Conservation (phyloP, 495 filamentous ascomycete genomes). For the Hypomontagnella submonticulosa region DNA sequence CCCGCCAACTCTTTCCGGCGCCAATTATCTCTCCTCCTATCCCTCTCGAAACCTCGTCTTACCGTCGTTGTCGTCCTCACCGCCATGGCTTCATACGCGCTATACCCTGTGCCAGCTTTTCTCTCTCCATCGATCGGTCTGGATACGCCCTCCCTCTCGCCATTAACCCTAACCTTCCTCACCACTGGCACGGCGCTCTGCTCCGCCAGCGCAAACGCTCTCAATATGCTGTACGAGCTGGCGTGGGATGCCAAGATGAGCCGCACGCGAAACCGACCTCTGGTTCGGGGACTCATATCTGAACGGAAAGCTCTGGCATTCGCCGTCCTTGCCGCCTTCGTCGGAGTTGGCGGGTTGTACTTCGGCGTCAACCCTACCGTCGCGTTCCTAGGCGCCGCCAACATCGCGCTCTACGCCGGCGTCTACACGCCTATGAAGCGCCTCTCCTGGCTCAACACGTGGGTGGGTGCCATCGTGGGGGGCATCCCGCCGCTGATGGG, state of each 20-base stretch:
- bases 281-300: slow-evolving; percentile 84
- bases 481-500: slow-evolving; percentile 97
- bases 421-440: slow-evolving; percentile 94
- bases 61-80: slow-evolving; percentile 92
- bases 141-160: slow-evolving; percentile 82
- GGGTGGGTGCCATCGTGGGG: slow-evolving; percentile 92
- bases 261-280: slow-evolving; percentile 86
- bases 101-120: slow-evolving; percentile 87
- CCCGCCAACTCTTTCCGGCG: slow-evolving; percentile 76
- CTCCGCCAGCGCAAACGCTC: slow-evolving; percentile 86
- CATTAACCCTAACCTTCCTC: slow-evolving; percentile 91
- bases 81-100: slow-evolving; percentile 88
- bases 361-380: slow-evolving; percentile 94
- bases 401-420: slow-evolving; percentile 90
- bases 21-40: slow-evolving; percentile 83
- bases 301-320: slow-evolving; percentile 82
- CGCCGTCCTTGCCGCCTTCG: slow-evolving; percentile 72
- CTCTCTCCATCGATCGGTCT: slow-evolving; percentile 73
- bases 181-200: slow-evolving; percentile 88
- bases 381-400: slow-evolving; percentile 82
- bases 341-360: slow-evolving; percentile 78
- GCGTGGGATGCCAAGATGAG: slow-evolving; percentile 91
- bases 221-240: slow-evolving; percentile 98
- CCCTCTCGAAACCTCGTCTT: slow-evolving; percentile 92
- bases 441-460: slow-evolving; percentile 88